phyloP scores from a whole-genome alignment of 1,284 basidiomycete genomes.

The Malassezia slooffiae region DNA sequence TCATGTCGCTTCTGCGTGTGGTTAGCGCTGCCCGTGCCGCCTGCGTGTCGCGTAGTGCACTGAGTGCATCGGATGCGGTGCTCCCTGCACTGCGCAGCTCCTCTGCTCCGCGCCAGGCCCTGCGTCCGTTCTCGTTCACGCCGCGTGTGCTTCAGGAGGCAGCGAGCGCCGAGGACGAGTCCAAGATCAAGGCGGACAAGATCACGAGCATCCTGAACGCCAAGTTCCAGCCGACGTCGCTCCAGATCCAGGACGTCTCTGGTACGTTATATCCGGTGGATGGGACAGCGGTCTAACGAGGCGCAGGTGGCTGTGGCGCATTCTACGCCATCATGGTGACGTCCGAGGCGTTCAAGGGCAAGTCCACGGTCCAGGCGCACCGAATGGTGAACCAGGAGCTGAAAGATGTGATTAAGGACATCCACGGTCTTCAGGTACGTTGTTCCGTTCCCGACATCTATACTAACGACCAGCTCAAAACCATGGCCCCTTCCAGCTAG shows the following conservation, averaged over 20 bases:
- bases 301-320: constrained; percentile 68
- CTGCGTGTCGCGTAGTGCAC: no score
- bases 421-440: constrained; percentile 85
- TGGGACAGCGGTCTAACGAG: neutral
- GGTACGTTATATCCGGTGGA: constrained; percentile 52
- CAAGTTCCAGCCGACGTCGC: constrained; percentile 55
- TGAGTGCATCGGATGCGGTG: neutral
- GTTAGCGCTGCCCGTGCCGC: no score
- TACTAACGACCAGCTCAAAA: constrained; percentile 9
- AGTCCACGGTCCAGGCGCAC: constrained; percentile 86
- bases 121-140: no score
- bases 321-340: constrained; percentile 90
- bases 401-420: constrained; percentile 77
- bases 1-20: no score
- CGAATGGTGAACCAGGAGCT: constrained; percentile 74
- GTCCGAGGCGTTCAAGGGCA: constrained; percentile 70
- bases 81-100: neutral
- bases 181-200: constrained; percentile 2
- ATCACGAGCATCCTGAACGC: constrained; percentile 7
- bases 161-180: no score
- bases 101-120: no score
- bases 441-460: no score
- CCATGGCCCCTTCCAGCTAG: no score
- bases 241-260: constrained; percentile 40
- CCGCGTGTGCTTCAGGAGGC: neutral